phyloP scores from a whole-genome alignment of 306 rosid species.

The Pterocarpus santalinus region DNA sequence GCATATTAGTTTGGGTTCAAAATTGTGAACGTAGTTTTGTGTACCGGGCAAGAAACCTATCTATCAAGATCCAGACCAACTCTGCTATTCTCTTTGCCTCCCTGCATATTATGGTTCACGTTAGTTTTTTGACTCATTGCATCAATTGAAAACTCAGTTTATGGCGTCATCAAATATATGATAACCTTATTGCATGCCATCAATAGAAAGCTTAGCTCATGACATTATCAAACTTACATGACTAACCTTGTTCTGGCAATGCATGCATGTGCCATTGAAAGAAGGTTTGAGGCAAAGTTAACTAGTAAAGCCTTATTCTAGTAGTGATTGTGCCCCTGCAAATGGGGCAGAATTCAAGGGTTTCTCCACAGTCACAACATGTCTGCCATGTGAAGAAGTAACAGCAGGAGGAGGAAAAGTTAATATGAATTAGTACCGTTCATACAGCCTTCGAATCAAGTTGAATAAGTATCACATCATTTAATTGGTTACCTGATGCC shows the following conservation, averaged over 20 bases:
- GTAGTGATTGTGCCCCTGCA: conserved; percentile 73
- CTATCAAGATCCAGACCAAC: conserved; percentile 18
- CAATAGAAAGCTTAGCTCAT: not conserved
- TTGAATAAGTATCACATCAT: conserved; percentile 21
- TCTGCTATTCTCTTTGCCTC: conserved; percentile 17
- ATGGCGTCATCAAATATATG: conserved; percentile 19
- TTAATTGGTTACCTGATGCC: conserved; percentile 80
- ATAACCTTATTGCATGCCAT: conserved; percentile 17
- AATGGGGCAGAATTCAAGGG: conserved; percentile 76
- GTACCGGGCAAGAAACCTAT: not conserved
- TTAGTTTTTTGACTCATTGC: conserved; percentile 6
- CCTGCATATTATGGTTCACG: not conserved
- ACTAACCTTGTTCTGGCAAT: conserved; percentile 29
- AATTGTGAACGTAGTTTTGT: conserved; percentile 26
- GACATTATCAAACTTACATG: conserved; percentile 21
- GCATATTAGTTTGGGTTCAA: conserved; percentile 30
- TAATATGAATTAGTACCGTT: not conserved
- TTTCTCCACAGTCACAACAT: conserved; percentile 82
- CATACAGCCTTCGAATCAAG: conserved; percentile 17
- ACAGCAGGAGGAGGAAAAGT: not conserved
- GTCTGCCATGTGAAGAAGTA: conserved; percentile 61
- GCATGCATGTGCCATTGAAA: conserved; percentile 28
- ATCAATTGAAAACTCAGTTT: conserved; percentile 22
- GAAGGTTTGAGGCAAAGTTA: conserved; percentile 19
- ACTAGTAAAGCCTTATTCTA: conserved; percentile 77